A percentile compares a stretch with the other conserved stretches of the same genome.
These are phyloP conservation scores for Ganoderma sinense DNA, from an alignment of 1,284 basidiomycete genomes.

Conservation along the genomic window DNA sequence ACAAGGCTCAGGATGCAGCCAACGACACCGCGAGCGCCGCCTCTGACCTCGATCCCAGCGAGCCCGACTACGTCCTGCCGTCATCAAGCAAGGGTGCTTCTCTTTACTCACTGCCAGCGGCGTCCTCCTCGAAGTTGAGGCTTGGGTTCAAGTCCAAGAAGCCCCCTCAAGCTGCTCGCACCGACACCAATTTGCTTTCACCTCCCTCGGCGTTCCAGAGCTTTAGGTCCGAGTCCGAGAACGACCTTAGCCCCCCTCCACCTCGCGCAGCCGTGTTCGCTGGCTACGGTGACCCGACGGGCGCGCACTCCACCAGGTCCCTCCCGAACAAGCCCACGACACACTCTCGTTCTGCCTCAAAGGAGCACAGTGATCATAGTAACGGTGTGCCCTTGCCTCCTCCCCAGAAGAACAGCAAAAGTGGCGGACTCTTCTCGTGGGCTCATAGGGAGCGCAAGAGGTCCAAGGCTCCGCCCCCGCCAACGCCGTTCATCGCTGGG, in stretches of 20 bases:
- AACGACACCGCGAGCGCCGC: constrained; percentile 26
- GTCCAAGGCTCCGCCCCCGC: constrained; percentile 44
- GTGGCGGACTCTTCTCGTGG: constrained; percentile 44
- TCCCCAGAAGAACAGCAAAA: constrained; percentile 42
- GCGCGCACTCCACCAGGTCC: constrained; percentile 64
- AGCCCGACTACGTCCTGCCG: constrained; percentile 41
- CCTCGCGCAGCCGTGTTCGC: constrained; percentile 64
- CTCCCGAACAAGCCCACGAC: constrained; percentile 51
- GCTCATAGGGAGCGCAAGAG: constrained; percentile 50
- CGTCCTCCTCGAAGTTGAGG: constrained; percentile 45
- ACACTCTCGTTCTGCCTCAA: constrained; percentile 27
- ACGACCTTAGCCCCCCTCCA: constrained; percentile 54
- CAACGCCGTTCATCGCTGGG: constrained; percentile 29
- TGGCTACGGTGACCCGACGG: constrained; percentile 53
- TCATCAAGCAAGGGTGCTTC: constrained; percentile 30
- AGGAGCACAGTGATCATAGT: constrained; percentile 33
- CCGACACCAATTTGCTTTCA: constrained; percentile 33
- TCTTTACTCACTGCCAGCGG: constrained; percentile 36
- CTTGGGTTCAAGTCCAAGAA: constrained; percentile 44
- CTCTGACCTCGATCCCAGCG: constrained; percentile 34
- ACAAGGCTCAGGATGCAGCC: constrained; percentile 31
- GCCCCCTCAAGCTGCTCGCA: constrained; percentile 27
- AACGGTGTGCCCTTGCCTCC: constrained; percentile 29
- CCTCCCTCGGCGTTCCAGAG: constrained; percentile 37
- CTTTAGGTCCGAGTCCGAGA: constrained; percentile 47